Conservation (phyloP, 495 filamentous ascomycete species). For the Glutinoglossum americanum region DNA sequence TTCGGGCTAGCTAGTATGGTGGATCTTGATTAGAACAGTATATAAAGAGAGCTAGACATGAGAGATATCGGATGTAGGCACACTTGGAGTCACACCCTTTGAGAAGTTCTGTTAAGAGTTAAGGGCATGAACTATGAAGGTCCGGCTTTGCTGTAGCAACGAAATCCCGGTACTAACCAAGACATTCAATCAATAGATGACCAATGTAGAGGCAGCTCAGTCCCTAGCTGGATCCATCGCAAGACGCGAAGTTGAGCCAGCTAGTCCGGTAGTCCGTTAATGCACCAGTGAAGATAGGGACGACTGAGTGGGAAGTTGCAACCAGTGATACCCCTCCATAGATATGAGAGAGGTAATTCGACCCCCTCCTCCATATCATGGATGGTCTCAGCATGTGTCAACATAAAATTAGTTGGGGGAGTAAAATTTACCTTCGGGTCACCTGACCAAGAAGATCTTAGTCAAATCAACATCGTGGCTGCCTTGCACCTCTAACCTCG, state of each 20-base stretch:
- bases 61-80: background rate
- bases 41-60: background rate
- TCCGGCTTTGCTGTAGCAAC: background rate
- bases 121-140: constrained; percentile 1
- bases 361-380: background rate
- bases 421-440: background rate
- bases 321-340: background rate
- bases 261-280: background rate
- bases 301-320: background rate
- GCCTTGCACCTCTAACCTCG: background rate
- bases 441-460: background rate
- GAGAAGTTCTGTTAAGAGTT: background rate
- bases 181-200: background rate
- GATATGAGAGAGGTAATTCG: background rate
- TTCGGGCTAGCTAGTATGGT: too few species aligned
- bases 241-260: background rate
- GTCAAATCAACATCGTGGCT: background rate
- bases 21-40: background rate
- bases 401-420: too few species aligned
- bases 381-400: too few species aligned
- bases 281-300: background rate
- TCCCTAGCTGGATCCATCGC: background rate
- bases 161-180: background rate
- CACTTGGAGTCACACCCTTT: background rate
- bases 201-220: background rate